Base-by-base conservation (phyloP, 371 early-diverging fungal species). In the Syncephalastrum contaminatum region DNA sequence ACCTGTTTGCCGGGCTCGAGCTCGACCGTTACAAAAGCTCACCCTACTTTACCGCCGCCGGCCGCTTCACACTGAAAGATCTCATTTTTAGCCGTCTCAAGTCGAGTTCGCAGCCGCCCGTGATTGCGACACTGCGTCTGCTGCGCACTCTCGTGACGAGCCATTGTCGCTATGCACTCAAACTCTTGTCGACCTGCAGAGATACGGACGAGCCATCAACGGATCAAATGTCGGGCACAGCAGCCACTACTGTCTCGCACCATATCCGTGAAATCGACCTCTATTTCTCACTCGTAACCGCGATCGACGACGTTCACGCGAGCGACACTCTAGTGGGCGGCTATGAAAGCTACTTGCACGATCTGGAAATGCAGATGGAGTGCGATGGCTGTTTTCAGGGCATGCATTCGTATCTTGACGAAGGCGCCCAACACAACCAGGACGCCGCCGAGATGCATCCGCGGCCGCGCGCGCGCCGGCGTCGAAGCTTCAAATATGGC, bases 121-220 rank as follows among this genome's bases (percentile, higher is more conserved):
- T 92, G 10, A 87, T 88, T 30, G 85, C 88, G 4, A 86, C 92
- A 0, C 70, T 93, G 21, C 87, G 85, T 56, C 67, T 95, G 16
- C 70, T 94, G 40, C 82, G 84, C 21, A 81, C 84, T 2, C 64
- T 93, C 3, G 77, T 95, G 43, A 68, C 79, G n/a, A 69, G 80
- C 25, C 91, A 94, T 62, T 87, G 88, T 58, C 78, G 77, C 43
- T 83, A 83, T 59, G 78, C 90, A 15, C 68, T 87, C 43, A 78
- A 73, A 51, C 63, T 92, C 42, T 69, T 92, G 46, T 81, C 81
- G 43, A 82, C 90, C 16, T 86, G 86, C 18, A 30, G 36, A 30
- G 36, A 30, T 10, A 30, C 36, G 10, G 36, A 30, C 36, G 5
- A 30, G 36, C 51, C 40, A 4, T 40, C 22, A 5, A 27, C 42